Evolutionary conservation across 176 grass and related monocot genomes (phyloP).

Genomic region (Calamus simplicifolius): DNA sequence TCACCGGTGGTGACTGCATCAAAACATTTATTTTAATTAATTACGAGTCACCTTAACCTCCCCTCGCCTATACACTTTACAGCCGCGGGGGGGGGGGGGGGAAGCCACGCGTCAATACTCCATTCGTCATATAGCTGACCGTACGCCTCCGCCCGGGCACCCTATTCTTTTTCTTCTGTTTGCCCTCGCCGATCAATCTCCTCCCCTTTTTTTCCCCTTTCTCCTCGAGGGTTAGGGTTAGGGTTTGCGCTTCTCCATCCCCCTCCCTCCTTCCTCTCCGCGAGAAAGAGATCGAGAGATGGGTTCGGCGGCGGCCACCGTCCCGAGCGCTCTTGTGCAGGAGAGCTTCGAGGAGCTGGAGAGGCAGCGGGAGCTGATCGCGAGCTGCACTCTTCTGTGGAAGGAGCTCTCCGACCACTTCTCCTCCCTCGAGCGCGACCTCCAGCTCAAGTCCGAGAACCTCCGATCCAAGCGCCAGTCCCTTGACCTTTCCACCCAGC

Average conservation of each 20-base stretch:
- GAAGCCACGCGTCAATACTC: constrained; percentile 21
- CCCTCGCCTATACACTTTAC: not conserved
- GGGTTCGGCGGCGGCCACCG: constrained; percentile 22
- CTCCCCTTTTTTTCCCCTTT: constrained; percentile 1
- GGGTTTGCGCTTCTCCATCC: constrained; percentile 15
- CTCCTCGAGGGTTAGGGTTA: constrained; percentile 14
- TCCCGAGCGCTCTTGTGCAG: constrained; percentile 24
- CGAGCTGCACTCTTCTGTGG: constrained; percentile 60
- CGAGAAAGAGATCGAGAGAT: constrained; percentile 1
- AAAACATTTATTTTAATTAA: too few relatives aligned
- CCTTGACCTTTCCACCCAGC: constrained; percentile 38
- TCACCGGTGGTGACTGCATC: too few relatives aligned
- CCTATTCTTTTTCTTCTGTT: not conserved
- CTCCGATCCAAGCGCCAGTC: constrained; percentile 48
- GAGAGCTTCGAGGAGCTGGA: constrained; percentile 72
- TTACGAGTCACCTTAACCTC: too few relatives aligned
- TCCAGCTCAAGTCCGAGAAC: constrained; percentile 46
- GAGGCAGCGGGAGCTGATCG: constrained; percentile 67
- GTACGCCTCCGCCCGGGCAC: not conserved
- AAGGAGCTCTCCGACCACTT: constrained; percentile 72
- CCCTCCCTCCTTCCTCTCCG: not conserved
- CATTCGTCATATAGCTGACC: constrained; percentile 8
- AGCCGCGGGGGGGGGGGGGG: too few relatives aligned
- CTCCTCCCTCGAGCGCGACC: constrained; percentile 47
- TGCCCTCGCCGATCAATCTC: constrained; percentile 3